A percentile compares a stretch with the other conserved stretches of the same genome.
Conservation (phyloP, 179 eudicot species). For the Silene coronaria region DNA sequence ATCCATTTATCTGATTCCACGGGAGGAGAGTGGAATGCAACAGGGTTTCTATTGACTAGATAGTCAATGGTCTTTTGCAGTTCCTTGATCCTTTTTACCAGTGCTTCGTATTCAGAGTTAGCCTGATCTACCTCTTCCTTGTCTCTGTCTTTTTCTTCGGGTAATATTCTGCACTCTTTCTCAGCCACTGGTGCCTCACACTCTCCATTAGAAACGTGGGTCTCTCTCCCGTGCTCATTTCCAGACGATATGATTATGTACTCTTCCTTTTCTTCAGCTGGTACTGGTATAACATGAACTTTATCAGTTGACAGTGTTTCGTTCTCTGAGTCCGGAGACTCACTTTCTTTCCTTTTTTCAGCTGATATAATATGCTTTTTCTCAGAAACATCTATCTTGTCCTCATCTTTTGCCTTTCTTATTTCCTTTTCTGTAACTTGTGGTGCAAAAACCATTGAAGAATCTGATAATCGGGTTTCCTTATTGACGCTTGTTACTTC, state of each 20-base stretch:
- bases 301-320: neutral
- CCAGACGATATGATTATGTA: conserved; percentile 1
- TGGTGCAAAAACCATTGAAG: neutral
- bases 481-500: conserved; percentile 30
- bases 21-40: conserved; percentile 24
- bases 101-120: conserved; percentile 31
- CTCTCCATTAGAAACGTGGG: neutral
- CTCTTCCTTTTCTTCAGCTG: conserved; percentile 18
- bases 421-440: conserved; percentile 3
- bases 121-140: conserved; percentile 22
- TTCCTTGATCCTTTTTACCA: conserved; percentile 49
- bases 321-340: neutral
- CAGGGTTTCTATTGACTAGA: conserved; percentile 34
- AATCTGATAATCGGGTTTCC: conserved; percentile 23
- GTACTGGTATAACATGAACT: conserved; percentile 3
- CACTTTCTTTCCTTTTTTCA: neutral
- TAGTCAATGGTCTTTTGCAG: conserved; percentile 47
- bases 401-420: conserved; percentile 2
- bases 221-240: neutral
- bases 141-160: conserved; percentile 11
- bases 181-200: neutral
- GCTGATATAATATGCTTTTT: conserved; percentile 5
- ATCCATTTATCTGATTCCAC: conserved; percentile 29
- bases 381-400: neutral
- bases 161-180: neutral